Percentiles rank a stretch among this genome's conserved stretches.
These are phyloP conservation scores for Fusarium veterinarium DNA, from an alignment of 2,329 filamentous ascomycete genomes.

Conservation along the genomic window DNA sequence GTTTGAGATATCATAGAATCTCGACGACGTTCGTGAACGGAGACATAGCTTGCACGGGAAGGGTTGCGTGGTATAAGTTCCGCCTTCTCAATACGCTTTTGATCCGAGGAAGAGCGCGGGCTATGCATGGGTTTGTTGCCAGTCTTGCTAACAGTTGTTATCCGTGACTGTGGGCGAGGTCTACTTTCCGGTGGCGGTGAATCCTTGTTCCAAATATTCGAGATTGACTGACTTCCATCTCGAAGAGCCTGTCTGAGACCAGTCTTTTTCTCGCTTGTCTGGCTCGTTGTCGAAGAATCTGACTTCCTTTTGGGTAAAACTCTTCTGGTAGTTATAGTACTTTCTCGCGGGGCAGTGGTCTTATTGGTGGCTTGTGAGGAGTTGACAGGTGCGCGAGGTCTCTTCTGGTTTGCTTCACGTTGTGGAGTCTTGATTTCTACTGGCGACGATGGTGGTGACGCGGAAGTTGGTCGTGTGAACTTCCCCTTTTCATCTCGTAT, in stretches of 20 bases:
- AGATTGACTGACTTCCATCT: slow-evolving; percentile 60
- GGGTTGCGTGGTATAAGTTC: slow-evolving; percentile 52
- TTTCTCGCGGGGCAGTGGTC: slow-evolving; percentile 37
- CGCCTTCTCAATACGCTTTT: slow-evolving; percentile 34
- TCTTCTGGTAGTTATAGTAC: slow-evolving; percentile 14
- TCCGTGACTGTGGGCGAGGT: slow-evolving; percentile 43
- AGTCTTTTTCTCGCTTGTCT: slow-evolving; percentile 56
- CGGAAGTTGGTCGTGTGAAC: slow-evolving; percentile 11
- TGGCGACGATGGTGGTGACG: slow-evolving; percentile 23
- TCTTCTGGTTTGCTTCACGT: slow-evolving; percentile 43
- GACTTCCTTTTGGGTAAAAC: slow-evolving; percentile 39
- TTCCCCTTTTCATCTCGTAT: slow-evolving; percentile 23
- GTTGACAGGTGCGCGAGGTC: slow-evolving; percentile 32
- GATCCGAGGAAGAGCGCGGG: slow-evolving; percentile 9
- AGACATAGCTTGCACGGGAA: slow-evolving; percentile 62
- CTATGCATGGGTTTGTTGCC: slow-evolving; percentile 7
- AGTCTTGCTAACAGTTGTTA: slow-evolving; percentile 23
- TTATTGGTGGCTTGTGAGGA: slow-evolving; percentile 45
- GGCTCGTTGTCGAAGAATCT: slow-evolving; percentile 24
- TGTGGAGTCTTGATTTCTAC: slow-evolving; percentile 19
- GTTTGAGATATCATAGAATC: slow-evolving; percentile 68
- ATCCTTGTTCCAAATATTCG: slow-evolving; percentile 64
- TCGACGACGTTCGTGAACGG: slow-evolving; percentile 62
- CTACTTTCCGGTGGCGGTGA: slow-evolving; percentile 43
- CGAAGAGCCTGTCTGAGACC: slow-evolving; percentile 64